These are phyloP conservation scores for Rubroshorea leprosula DNA, from an alignment of 345 rosid species.

Conservation along the genomic window DNA sequence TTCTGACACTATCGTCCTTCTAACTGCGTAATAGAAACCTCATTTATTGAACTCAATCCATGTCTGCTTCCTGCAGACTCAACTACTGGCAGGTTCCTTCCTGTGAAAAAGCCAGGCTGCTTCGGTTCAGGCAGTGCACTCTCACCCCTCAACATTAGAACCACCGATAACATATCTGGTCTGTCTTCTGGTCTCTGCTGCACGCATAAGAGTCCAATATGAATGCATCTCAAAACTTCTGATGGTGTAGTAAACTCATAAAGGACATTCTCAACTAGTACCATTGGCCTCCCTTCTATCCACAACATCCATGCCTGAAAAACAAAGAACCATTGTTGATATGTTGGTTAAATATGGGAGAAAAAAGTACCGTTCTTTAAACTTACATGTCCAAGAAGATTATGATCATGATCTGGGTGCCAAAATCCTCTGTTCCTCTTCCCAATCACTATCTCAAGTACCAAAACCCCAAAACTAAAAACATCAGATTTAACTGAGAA, in stretches of 20 bases:
- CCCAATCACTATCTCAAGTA: slow-evolving; percentile 47
- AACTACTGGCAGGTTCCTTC: not conserved
- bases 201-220: slow-evolving; percentile 31
- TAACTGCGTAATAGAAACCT: slow-evolving; percentile 1
- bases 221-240: slow-evolving; percentile 21
- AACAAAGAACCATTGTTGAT: not conserved
- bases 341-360: not conserved
- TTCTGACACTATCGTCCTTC: slow-evolving; percentile 19
- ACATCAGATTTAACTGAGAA: slow-evolving; percentile 48
- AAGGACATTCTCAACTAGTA: slow-evolving; percentile 31
- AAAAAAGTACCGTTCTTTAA: not conserved
- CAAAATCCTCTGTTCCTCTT: slow-evolving; percentile 27
- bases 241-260: slow-evolving; percentile 6
- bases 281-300: slow-evolving; percentile 23
- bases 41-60: not conserved
- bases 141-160: slow-evolving; percentile 28
- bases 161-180: slow-evolving; percentile 24
- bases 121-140: slow-evolving; percentile 28
- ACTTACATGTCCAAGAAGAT: slow-evolving; percentile 30
- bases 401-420: slow-evolving; percentile 11
- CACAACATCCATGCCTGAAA: slow-evolving; percentile 38
- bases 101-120: slow-evolving; percentile 27
- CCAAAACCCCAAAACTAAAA: slow-evolving; percentile 41
- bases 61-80: not conserved
- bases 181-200: slow-evolving; percentile 24